A percentile compares a stretch with the other conserved stretches of the same genome.
Conservation (phyloP, 2,329 filamentous ascomycete genomes). For the Orbilia brochopaga region DNA sequence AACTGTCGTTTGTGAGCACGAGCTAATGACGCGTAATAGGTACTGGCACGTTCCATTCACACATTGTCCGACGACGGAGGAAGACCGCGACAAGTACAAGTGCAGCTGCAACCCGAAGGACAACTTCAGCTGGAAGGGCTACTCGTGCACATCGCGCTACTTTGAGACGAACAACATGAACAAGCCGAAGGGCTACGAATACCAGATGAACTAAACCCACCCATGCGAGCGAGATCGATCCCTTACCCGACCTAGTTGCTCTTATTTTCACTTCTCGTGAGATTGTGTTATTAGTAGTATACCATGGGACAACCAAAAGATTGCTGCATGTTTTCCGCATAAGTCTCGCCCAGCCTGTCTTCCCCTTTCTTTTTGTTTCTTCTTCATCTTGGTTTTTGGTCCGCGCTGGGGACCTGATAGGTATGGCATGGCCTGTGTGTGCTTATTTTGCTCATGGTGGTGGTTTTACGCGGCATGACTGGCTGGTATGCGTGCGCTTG, state of each 20-base stretch:
- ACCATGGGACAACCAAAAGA: no score
- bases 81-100: conserved; percentile 80
- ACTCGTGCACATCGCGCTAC: conserved; percentile 72
- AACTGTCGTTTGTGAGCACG: background rate
- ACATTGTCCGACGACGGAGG: conserved; percentile 91
- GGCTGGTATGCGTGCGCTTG: no score
- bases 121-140: conserved; percentile 99
- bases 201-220: conserved; percentile 61
- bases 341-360: background rate
- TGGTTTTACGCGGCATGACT: no score
- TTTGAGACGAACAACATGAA: conserved; percentile 80
- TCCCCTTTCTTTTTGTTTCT: no score
- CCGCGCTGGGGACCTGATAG: no score
- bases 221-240: conserved; percentile 3
- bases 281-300: conserved; percentile 4
- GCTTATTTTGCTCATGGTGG: no score
- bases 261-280: conserved; percentile 3
- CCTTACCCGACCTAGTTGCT: background rate
- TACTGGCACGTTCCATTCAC: conserved; percentile 99
- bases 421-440: no score
- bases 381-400: background rate
- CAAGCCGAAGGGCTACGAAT: conserved; percentile 85
- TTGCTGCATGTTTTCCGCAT: no score
- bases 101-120: conserved; percentile 95
- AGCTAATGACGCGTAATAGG: conserved; percentile 38